A percentile compares a stretch with the other conserved stretches of the same genome.
Evolutionary conservation across 176 grass and related monocot genomes (phyloP).

Genomic region (Canna indica): DNA sequence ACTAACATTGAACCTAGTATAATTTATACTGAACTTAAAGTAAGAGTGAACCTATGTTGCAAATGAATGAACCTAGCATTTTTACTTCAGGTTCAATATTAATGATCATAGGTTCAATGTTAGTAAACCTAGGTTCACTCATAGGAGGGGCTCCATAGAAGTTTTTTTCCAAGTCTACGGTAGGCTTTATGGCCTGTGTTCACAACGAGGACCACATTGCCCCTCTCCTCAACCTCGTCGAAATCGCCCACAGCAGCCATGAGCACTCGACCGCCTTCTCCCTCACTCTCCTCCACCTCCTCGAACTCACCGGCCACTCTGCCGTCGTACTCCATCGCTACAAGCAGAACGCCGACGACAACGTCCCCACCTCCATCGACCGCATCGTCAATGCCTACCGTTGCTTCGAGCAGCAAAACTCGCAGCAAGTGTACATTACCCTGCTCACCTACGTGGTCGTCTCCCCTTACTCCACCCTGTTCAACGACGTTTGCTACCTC

Average conservation of each 20-base stretch:
- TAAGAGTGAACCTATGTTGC: too few species aligned
- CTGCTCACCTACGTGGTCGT: slow-evolving; percentile 50
- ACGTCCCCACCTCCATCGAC: slow-evolving; percentile 28
- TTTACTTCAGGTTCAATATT: too few species aligned
- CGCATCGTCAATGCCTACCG: slow-evolving; percentile 61
- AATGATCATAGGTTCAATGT: too few species aligned
- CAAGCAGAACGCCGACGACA: slow-evolving; percentile 8
- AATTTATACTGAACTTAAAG: too few species aligned
- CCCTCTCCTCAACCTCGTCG: slow-evolving; percentile 46
- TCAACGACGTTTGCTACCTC: slow-evolving; percentile 9
- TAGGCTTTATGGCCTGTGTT: neutral
- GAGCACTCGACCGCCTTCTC: slow-evolving; percentile 40
- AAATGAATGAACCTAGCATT: too few species aligned
- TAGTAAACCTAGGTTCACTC: too few species aligned
- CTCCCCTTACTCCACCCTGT: slow-evolving; percentile 46
- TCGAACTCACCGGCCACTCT: slow-evolving; percentile 41
- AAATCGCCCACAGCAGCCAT: slow-evolving; percentile 15
- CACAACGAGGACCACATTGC: slow-evolving; percentile 52
- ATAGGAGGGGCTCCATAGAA: too few species aligned
- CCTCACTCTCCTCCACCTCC: slow-evolving; percentile 60
- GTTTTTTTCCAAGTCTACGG: slow-evolving; percentile 36
- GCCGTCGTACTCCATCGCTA: slow-evolving; percentile 44
- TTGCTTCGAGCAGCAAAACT: slow-evolving; percentile 40
- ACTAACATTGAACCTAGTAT: too few species aligned
- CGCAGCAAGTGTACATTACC: slow-evolving; percentile 8